phyloP scores from a whole-genome alignment of 192 early-diverging fungal species.

The Radiomyces spectabilis region DNA sequence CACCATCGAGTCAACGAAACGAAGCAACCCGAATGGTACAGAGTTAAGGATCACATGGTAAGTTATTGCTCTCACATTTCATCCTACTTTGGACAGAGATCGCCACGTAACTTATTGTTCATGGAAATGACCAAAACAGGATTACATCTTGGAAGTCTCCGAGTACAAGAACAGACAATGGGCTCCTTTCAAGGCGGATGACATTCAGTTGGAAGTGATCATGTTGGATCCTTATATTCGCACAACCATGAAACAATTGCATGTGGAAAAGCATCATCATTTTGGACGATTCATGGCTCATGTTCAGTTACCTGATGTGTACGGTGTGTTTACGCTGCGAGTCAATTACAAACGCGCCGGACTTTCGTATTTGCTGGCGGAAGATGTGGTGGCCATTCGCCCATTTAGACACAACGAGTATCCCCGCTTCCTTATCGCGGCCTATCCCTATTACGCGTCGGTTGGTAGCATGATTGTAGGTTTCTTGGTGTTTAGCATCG shows the following conservation, averaged over 20 bases:
- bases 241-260: constrained; percentile 51
- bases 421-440: constrained; percentile 82
- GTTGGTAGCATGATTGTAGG: constrained; percentile 76
- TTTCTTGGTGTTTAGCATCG: constrained; percentile 76
- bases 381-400: constrained; percentile 75
- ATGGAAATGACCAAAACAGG: too few species aligned
- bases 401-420: constrained; percentile 96
- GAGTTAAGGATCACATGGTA: constrained; percentile 89
- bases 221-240: constrained; percentile 98
- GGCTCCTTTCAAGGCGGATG: constrained; percentile 72
- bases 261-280: constrained; percentile 19
- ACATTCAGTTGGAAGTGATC: constrained; percentile 86
- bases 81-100: constrained; percentile 6
- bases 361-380: constrained; percentile 61
- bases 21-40: constrained; percentile 71
- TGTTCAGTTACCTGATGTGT: constrained; percentile 79
- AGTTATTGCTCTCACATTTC: too few species aligned
- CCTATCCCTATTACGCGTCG: constrained; percentile 93
- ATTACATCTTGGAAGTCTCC: constrained; percentile 71
- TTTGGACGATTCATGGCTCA: constrained; percentile 35
- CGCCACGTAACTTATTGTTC: not conserved
- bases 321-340: constrained; percentile 96
- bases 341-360: constrained; percentile 91
- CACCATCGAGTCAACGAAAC: constrained; percentile 64
- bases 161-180: constrained; percentile 75